phyloP scores from a whole-genome alignment of 768 basidiomycete species.

The Podaxis sp. region DNA sequence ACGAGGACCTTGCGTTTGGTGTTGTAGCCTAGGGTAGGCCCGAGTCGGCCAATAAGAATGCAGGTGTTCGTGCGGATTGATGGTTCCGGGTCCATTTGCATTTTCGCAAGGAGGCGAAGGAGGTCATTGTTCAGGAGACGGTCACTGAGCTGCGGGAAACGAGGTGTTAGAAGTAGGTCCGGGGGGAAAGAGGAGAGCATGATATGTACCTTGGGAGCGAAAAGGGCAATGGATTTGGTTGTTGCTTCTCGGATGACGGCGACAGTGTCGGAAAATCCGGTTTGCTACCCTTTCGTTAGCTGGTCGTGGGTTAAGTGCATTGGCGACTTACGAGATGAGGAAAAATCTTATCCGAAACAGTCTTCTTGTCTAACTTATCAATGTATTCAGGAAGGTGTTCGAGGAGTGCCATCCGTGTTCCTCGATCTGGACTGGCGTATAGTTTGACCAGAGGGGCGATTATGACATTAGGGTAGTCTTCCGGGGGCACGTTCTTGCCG shows the following conservation, averaged over 20 bases:
- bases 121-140: conserved; percentile 96
- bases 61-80: conserved; percentile 98
- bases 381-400: conserved; percentile 81
- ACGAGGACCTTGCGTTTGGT: conserved; percentile 97
- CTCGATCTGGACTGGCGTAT: conserved; percentile 86
- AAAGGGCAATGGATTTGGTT: conserved; percentile 76
- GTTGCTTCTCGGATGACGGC: conserved; percentile 94
- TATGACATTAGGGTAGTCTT: conserved; percentile 66
- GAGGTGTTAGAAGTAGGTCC: not conserved
- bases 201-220: conserved; percentile 72
- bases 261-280: conserved; percentile 93
- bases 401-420: conserved; percentile 89
- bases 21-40: conserved; percentile 77
- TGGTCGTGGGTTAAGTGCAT: not conserved
- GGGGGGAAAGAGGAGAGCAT: not conserved
- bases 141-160: conserved; percentile 63
- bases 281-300: conserved; percentile 54
- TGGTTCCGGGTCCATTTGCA: conserved; percentile 89
- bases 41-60: conserved; percentile 90
- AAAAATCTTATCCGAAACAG: conserved; percentile 85
- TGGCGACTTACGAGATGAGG: conserved; percentile 71
- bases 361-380: conserved; percentile 83
- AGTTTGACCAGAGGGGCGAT: conserved; percentile 79
- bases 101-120: conserved; percentile 85
- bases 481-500: conserved; percentile 62